Evolutionary conservation across 2,329 filamentous ascomycete species (phyloP).

Genomic region (Verticillium alfalfae): DNA sequence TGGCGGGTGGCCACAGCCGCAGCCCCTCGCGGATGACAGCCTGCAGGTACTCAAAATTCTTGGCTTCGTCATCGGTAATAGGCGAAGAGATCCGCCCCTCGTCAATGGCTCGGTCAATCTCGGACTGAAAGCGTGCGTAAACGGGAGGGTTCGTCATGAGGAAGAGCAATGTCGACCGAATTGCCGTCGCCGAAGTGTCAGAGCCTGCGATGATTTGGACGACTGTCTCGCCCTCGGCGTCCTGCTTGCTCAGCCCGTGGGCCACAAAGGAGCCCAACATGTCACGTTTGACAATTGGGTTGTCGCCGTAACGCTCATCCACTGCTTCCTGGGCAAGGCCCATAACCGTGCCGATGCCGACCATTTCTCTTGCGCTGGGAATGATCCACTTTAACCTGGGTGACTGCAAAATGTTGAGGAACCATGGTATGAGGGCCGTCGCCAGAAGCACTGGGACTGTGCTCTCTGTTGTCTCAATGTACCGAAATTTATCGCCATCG

Average conservation of each 20-base stretch:
- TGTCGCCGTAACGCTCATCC: constrained; percentile 18
- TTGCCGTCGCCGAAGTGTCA: constrained; percentile 26
- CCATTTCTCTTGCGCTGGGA: constrained; percentile 19
- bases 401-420: constrained; percentile 31
- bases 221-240: constrained; percentile 16
- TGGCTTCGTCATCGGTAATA: constrained; percentile 27
- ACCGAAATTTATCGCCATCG: constrained; percentile 16
- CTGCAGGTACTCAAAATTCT: constrained; percentile 35
- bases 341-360: constrained; percentile 27
- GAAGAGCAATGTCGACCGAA: constrained; percentile 44
- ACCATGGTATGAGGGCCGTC: constrained; percentile 34
- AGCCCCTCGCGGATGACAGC: constrained; percentile 48
- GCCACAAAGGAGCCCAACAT: constrained; percentile 31
- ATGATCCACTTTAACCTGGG: constrained; percentile 29
- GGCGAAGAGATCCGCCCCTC: constrained; percentile 11
- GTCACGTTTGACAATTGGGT: constrained; percentile 19
- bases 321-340: constrained; percentile 20
- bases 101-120: constrained; percentile 32
- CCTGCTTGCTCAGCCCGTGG: constrained; percentile 25
- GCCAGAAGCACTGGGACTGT: constrained; percentile 35
- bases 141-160: constrained; percentile 42
- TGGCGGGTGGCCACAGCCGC: constrained; percentile 42
- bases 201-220: constrained; percentile 21
- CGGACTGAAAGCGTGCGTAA: constrained; percentile 37
- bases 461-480: constrained; percentile 14